phyloP scores from a whole-genome alignment of 176 grass and related monocot species.

The Cocos nucifera region DNA sequence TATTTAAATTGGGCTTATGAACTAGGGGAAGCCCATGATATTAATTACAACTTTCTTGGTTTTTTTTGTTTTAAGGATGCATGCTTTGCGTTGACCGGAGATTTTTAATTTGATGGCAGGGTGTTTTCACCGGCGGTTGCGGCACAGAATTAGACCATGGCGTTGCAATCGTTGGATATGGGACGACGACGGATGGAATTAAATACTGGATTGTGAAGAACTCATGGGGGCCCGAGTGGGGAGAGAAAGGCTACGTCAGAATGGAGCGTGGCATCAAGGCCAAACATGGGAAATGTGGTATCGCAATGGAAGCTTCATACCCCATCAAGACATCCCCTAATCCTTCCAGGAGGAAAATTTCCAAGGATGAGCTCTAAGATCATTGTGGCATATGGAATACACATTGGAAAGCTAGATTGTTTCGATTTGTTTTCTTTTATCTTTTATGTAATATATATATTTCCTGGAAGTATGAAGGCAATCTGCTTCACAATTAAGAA shows the following conservation, averaged over 20 bases:
- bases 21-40: too few relatives aligned
- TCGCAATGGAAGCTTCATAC: conserved; percentile 65
- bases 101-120: conserved; percentile 15
- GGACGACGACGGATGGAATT: conserved; percentile 23
- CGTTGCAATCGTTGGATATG: conserved; percentile 44
- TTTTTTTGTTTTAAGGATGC: too few relatives aligned
- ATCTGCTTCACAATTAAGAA: too few relatives aligned
- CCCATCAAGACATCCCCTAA: conserved; percentile 35
- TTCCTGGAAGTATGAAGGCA: too few relatives aligned
- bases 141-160: conserved; percentile 63
- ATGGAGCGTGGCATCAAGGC: conserved; percentile 36
- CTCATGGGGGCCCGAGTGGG: conserved; percentile 62
- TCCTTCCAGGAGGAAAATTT: background rate
- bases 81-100: too few relatives aligned
- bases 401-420: too few relatives aligned
- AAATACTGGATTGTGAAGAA: conserved; percentile 74
- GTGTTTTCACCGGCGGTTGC: conserved; percentile 54
- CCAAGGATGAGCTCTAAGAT: conserved; percentile 22
- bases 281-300: conserved; percentile 38
- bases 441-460: too few relatives aligned
- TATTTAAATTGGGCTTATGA: too few relatives aligned
- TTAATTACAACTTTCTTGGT: too few relatives aligned
- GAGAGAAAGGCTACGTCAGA: conserved; percentile 55
- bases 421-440: too few relatives aligned
- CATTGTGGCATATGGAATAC: too few relatives aligned